Conservation (phyloP, 805 yeast species). For the Candida taoyuanica region DNA sequence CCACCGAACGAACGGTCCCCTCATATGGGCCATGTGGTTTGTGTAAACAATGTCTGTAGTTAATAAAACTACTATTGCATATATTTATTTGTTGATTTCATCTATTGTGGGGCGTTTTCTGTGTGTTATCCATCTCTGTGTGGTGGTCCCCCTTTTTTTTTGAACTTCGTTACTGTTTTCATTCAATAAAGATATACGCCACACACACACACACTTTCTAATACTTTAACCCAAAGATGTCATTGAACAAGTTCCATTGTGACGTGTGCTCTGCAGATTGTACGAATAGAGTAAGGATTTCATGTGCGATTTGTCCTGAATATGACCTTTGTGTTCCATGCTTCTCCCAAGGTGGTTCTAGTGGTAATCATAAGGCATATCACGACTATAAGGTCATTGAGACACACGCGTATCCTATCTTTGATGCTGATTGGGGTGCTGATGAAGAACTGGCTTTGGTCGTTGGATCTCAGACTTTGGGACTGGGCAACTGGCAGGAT, state of each 20-base stretch:
- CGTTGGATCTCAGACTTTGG: slow-evolving; percentile 88
- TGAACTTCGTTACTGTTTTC: too few relatives aligned
- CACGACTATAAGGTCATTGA: slow-evolving; percentile 91
- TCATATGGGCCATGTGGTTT: background rate
- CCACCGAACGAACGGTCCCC: too few relatives aligned
- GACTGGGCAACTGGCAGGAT: slow-evolving; percentile 97
- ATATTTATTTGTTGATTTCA: background rate
- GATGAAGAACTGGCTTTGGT: slow-evolving; percentile 88
- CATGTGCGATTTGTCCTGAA: slow-evolving; percentile 90
- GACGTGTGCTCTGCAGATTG: slow-evolving; percentile 97
- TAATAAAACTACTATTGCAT: background rate
- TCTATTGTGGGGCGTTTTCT: background rate
- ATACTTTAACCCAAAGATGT: slow-evolving; percentile 14
- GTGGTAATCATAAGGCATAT: slow-evolving; percentile 88
- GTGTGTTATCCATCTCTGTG: too few relatives aligned
- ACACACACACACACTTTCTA: background rate
- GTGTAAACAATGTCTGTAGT: background rate
- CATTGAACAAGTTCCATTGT: slow-evolving; percentile 67
- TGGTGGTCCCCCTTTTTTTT: too few relatives aligned
- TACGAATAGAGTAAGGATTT: slow-evolving; percentile 83
- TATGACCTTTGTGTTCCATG: slow-evolving; percentile 98
- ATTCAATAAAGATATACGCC: too few relatives aligned
- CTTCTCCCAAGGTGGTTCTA: slow-evolving; percentile 75
- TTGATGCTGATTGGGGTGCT: slow-evolving; percentile 94
- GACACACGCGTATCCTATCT: slow-evolving; percentile 91